phyloP scores from a whole-genome alignment of 148 eudicot species.

The Pharnaceum exiguum region DNA sequence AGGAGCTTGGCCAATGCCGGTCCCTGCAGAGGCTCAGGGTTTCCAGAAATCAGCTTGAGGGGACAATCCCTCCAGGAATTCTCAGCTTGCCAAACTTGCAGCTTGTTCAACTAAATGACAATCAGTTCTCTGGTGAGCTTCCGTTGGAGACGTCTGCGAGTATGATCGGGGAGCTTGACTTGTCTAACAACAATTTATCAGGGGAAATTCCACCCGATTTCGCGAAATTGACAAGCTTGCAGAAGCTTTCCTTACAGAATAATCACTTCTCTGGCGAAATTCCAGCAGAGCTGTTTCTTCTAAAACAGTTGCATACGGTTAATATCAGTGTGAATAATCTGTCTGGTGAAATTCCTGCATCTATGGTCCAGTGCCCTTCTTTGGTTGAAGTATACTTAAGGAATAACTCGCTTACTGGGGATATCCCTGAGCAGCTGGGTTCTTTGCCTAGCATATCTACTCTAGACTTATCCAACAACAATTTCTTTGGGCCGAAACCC shows the following conservation, averaged over 20 bases:
- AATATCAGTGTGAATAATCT: constrained; percentile 34
- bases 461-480: constrained; percentile 46
- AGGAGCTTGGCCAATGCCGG: constrained; percentile 36
- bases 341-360: constrained; percentile 37
- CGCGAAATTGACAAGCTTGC: constrained; percentile 19
- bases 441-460: constrained; percentile 19
- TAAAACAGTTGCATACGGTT: constrained; percentile 16
- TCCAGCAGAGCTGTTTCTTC: constrained; percentile 32
- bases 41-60: constrained; percentile 28
- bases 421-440: constrained; percentile 34
- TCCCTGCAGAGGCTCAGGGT: constrained; percentile 33
- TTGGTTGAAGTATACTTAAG: constrained; percentile 48
- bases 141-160: constrained; percentile 29
- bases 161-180: constrained; percentile 16
- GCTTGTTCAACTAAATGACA: constrained; percentile 31
- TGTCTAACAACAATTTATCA: constrained; percentile 33
- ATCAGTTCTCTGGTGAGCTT: constrained; percentile 42
- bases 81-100: constrained; percentile 27
- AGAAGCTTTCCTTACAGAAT: constrained; percentile 20
- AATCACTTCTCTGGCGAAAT: constrained; percentile 42
- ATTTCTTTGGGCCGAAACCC: constrained; percentile 43
- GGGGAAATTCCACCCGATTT: constrained; percentile 40
- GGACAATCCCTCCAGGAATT: constrained; percentile 35
- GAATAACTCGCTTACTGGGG: constrained; percentile 35
- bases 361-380: constrained; percentile 18